Percentiles rank a stretch among this genome's conserved stretches.
Conservation (phyloP, 2,329 filamentous ascomycete genomes). For the Pseudogymnoascus sp. region DNA sequence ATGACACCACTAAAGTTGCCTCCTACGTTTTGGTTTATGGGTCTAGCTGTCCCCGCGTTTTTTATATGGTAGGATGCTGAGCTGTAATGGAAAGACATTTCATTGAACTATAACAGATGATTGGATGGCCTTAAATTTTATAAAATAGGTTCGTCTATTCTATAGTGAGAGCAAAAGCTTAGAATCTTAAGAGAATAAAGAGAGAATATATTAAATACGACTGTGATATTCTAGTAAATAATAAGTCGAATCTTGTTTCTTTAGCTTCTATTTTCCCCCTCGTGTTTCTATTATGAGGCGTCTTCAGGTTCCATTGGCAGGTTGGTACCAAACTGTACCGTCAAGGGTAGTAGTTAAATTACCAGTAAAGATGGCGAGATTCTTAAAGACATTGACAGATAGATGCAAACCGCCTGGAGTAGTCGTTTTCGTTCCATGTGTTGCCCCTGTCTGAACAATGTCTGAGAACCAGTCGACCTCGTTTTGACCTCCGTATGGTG, state of each 20-base stretch:
- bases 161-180: too few species aligned
- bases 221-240: not conserved
- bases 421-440: slow-evolving; percentile 31
- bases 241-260: not conserved
- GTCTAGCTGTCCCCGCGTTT: too few species aligned
- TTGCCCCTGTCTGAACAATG: slow-evolving; percentile 27
- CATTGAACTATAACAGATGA: too few species aligned
- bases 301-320: slow-evolving; percentile 24
- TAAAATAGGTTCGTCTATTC: too few species aligned
- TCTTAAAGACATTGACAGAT: slow-evolving; percentile 30
- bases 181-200: not conserved
- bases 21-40: too few species aligned
- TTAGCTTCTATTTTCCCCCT: not conserved
- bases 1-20: too few species aligned
- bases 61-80: too few species aligned
- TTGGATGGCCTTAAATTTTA: too few species aligned
- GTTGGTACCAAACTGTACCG: slow-evolving; percentile 31
- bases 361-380: slow-evolving; percentile 35
- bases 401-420: slow-evolving; percentile 32
- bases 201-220: not conserved
- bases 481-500: slow-evolving; percentile 21
- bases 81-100: too few species aligned
- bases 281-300: not conserved
- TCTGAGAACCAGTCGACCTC: slow-evolving; percentile 33
- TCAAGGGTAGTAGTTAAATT: slow-evolving; percentile 27